Base-by-base conservation (phyloP, 768 basidiomycete genomes). In the Mrakia frigida region DNA sequence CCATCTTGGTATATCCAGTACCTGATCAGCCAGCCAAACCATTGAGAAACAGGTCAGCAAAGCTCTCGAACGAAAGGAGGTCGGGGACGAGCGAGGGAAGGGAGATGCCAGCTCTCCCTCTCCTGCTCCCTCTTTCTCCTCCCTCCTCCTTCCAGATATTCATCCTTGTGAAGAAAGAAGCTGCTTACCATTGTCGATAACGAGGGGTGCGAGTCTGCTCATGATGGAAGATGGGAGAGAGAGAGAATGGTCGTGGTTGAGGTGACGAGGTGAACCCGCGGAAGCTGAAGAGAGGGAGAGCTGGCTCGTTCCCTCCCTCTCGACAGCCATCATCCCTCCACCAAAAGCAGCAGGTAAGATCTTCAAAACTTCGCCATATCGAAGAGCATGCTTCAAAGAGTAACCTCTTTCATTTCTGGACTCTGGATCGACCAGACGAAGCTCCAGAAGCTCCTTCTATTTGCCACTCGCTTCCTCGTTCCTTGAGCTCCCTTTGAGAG, bases 1-100 rank as follows among this genome's bases (percentile, higher is more conserved):
- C 96, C 84, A 98, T 91, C 88, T 98, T 98, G 16, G 95, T 96
- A 84, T 88, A 98, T 46, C 96, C 95, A 63, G 95, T 97, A 68
- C 76, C 76, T 77, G 53, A 3, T 25, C 1, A 7, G n/a, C n/a
- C 0, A 23, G 28, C 18, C 37, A n/a, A 60, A n/a, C 28, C 18
- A 23, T 37, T n/a, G 35, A 23, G 31, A 14, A 53, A 6, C 11
- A 41, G 63, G 65, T 68, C 65, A 68, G 65, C 37, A 41, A 23
- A 68, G 37, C 65, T 68, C 65, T 39, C 39, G 18, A 10, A 43
- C 39, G 35, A 13, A 13, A n/a, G 67, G 35, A 31, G 46, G 46
- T n/a, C 56, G 67, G 39, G 33, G 41, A 60, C 43, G 59, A 23
- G 31, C 43, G 67, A 16, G 41, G n/a, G 67, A 16, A 56, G 56